phyloP scores from a whole-genome alignment of 2,329 filamentous ascomycete genomes.

The Phialophora expanda region DNA sequence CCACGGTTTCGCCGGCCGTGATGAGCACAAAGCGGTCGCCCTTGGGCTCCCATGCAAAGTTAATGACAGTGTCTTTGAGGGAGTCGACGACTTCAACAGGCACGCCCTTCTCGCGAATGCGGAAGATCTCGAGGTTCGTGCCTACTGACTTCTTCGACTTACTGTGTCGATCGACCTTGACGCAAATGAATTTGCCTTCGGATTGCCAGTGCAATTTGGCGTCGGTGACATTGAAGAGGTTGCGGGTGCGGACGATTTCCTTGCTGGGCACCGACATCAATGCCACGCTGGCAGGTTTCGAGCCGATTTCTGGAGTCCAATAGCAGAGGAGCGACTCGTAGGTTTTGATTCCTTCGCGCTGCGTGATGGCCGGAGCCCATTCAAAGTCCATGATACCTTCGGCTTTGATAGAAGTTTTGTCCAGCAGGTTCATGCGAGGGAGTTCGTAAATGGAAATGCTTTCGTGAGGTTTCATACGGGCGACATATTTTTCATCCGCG shows the following conservation, averaged over 20 bases:
- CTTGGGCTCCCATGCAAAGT: constrained; percentile 99
- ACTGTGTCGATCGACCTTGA: constrained; percentile 98
- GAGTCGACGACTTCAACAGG: constrained; percentile 97
- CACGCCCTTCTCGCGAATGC: constrained; percentile 94
- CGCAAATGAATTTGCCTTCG: constrained; percentile 88
- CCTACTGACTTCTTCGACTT: constrained; percentile 99
- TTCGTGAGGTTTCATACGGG: constrained; percentile 82
- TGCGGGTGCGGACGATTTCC: constrained; percentile 89
- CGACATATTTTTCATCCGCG: constrained; percentile 94
- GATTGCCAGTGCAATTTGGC: constrained; percentile 99
- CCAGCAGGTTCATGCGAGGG: constrained; percentile 84
- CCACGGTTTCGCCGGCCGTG: constrained; percentile 83
- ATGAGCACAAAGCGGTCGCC: constrained; percentile 97
- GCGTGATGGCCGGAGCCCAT: constrained; percentile 85
- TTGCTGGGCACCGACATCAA: constrained; percentile 96
- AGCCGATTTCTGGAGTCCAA: constrained; percentile 98
- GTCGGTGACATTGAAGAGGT: constrained; percentile 97
- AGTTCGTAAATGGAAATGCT: constrained; percentile 92
- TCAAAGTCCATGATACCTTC: constrained; percentile 98
- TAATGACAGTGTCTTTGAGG: constrained; percentile 98
- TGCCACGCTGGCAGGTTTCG: constrained; percentile 95
- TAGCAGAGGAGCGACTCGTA: constrained; percentile 98
- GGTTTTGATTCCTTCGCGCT: constrained; percentile 81
- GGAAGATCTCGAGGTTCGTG: constrained; percentile 98
- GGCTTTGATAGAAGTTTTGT: constrained; percentile 92